Evolutionary conservation across 345 rosid genomes (phyloP).

Genomic region (Psidium guajava): DNA sequence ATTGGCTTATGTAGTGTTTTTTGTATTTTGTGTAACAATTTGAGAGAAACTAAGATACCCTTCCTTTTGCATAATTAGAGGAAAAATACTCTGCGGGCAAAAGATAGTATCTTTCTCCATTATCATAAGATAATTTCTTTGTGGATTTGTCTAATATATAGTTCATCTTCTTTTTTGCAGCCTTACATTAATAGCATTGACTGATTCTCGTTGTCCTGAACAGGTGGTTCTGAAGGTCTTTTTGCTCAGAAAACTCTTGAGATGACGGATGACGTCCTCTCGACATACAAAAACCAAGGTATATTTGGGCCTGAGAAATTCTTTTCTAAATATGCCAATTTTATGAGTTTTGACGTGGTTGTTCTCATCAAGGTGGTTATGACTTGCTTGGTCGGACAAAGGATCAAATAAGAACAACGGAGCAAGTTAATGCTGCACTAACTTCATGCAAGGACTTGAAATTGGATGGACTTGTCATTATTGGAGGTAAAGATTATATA

Average conservation of each 20-base stretch:
- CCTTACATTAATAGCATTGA: not conserved
- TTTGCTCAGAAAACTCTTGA: slow-evolving; percentile 90
- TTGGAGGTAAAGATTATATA: slow-evolving; percentile 58
- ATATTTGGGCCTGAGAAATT: not conserved
- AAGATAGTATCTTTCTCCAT: not conserved
- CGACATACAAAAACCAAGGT: slow-evolving; percentile 97
- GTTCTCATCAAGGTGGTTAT: slow-evolving; percentile 62
- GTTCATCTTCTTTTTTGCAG: not conserved
- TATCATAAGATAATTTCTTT: not conserved
- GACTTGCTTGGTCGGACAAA: slow-evolving; percentile 93
- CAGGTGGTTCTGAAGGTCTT: slow-evolving; percentile 97
- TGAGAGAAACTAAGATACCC: not conserved
- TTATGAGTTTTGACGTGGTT: not conserved
- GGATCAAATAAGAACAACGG: slow-evolving; percentile 94
- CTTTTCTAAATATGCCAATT: not conserved
- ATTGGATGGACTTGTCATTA: slow-evolving; percentile 89
- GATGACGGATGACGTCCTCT: slow-evolving; percentile 67
- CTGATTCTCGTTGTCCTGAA: not conserved
- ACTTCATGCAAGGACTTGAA: slow-evolving; percentile 75
- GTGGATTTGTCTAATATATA: not conserved
- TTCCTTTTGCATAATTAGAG: not conserved
- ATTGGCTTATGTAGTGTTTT: not conserved
- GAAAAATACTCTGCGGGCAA: not conserved
- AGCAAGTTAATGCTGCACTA: slow-evolving; percentile 87
- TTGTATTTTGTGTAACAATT: not conserved